Evolutionary conservation across 768 basidiomycete genomes (phyloP).

Genomic region (Amanita subjunquillea): DNA sequence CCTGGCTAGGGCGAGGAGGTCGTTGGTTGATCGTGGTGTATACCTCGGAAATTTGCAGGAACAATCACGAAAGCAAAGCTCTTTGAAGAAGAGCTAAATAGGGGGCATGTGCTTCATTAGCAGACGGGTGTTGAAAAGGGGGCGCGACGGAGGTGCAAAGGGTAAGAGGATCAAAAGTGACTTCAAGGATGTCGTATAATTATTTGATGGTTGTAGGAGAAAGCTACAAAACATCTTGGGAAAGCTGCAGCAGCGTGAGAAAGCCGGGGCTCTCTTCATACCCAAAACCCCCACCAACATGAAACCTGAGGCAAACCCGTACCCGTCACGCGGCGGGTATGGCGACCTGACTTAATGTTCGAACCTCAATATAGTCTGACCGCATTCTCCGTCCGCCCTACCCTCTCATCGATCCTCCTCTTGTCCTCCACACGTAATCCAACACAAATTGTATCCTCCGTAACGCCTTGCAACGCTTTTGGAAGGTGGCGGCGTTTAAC

Average conservation of each 20-base stretch:
- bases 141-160: constrained; percentile 74
- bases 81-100: constrained; percentile 88
- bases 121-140: constrained; percentile 51
- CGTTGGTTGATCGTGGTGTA: constrained; percentile 80
- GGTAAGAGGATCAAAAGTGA: constrained; percentile 85
- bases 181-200: constrained; percentile 84
- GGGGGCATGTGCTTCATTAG: constrained; percentile 54
- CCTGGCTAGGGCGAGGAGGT: constrained; percentile 67
- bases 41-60: constrained; percentile 86
- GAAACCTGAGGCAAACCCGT: too few relatives aligned
- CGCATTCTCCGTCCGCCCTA: too few relatives aligned
- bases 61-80: constrained; percentile 83
- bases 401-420: too few relatives aligned
- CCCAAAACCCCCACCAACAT: too few relatives aligned
- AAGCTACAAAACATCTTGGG: constrained; percentile 75
- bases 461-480: too few relatives aligned
- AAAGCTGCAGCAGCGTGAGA: constrained; percentile 15
- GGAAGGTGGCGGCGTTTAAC: too few relatives aligned
- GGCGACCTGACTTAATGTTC: too few relatives aligned
- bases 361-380: too few relatives aligned
- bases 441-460: too few relatives aligned
- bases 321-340: too few relatives aligned
- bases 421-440: too few relatives aligned
- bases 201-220: constrained; percentile 63
- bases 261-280: neutral